Percentiles rank a stretch among this genome's conserved stretches.
These are phyloP conservation scores for Exophiala sp. DNA, from an alignment of 2,329 filamentous ascomycete genomes.

Conservation along the genomic window DNA sequence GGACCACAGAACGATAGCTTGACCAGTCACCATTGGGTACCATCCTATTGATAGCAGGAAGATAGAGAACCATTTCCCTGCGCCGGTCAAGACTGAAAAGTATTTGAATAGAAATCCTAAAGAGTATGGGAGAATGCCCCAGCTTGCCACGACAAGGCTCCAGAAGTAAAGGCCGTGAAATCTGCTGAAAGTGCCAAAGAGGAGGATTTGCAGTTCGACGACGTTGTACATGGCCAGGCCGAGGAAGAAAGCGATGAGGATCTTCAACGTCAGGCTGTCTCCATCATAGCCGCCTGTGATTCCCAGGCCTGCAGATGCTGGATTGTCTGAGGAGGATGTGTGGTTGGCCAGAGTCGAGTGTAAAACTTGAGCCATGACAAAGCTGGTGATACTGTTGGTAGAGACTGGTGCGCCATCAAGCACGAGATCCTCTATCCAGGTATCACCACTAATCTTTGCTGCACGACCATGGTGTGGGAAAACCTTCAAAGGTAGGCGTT, in stretches of 20 bases:
- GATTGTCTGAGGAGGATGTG: constrained; percentile 14
- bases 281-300: constrained; percentile 27
- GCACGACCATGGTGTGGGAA: too few species aligned
- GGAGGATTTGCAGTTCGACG: constrained; percentile 47
- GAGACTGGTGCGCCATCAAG: background rate
- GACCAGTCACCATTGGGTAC: constrained; percentile 49
- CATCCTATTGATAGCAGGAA: constrained; percentile 45
- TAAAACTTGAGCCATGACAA: background rate
- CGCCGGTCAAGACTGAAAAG: constrained; percentile 36
- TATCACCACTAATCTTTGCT: too few species aligned
- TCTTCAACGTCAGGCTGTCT: constrained; percentile 36
- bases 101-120: constrained; percentile 49
- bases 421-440: too few species aligned
- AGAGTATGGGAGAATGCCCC: constrained; percentile 45
- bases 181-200: constrained; percentile 48
- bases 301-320: constrained; percentile 13
- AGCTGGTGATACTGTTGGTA: background rate
- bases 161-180: constrained; percentile 51
- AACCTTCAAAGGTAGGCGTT: too few species aligned
- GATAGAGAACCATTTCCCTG: constrained; percentile 37
- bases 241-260: constrained; percentile 46
- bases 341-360: constrained; percentile 10
- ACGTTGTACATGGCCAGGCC: constrained; percentile 51
- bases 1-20: constrained; percentile 50
- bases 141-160: constrained; percentile 43